These are phyloP conservation scores for Lactarius sanguifluus DNA, from an alignment of 768 basidiomycete species.

Conservation along the genomic window DNA sequence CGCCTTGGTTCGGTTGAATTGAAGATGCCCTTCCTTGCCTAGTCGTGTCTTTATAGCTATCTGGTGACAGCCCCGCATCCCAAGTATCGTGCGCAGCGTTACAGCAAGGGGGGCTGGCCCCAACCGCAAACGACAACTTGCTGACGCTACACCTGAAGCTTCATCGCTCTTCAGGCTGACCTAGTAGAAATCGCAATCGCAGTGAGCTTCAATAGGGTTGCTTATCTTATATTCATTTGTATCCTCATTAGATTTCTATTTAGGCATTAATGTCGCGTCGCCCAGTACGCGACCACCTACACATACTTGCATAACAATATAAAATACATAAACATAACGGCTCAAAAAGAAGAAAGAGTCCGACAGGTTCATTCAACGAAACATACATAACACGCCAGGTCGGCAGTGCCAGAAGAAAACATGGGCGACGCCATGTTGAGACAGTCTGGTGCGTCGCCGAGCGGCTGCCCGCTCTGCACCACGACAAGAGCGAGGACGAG, in stretches of 20 bases:
- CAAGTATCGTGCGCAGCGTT: too few species aligned
- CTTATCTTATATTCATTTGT: too few species aligned
- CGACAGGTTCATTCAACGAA: not conserved
- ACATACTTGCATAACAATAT: not conserved
- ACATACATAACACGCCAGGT: conserved; percentile 2
- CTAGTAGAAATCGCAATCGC: not conserved
- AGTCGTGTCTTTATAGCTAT: too few species aligned
- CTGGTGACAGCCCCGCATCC: too few species aligned
- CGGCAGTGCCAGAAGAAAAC: not conserved
- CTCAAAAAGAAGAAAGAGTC: not conserved
- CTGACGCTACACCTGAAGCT: not conserved
- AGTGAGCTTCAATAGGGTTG: not conserved
- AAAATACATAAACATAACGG: not conserved
- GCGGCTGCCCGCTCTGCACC: conserved; percentile 18
- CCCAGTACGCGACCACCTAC: conserved; percentile 15
- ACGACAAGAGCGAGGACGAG: conserved; percentile 23
- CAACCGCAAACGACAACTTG: not conserved
- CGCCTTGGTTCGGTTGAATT: not conserved
- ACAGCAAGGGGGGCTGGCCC: too few species aligned
- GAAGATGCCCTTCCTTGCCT: not conserved
- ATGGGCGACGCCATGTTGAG: conserved; percentile 15
- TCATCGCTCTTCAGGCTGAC: not conserved
- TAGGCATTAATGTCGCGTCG: conserved; percentile 20
- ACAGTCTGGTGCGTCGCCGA: conserved; percentile 17
- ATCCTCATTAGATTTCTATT: not conserved